A percentile compares a stretch with the other conserved stretches of the same genome.
These are phyloP conservation scores for Chaetomium sp. DNA, from an alignment of 2,329 filamentous ascomycete genomes.

Conservation along the genomic window DNA sequence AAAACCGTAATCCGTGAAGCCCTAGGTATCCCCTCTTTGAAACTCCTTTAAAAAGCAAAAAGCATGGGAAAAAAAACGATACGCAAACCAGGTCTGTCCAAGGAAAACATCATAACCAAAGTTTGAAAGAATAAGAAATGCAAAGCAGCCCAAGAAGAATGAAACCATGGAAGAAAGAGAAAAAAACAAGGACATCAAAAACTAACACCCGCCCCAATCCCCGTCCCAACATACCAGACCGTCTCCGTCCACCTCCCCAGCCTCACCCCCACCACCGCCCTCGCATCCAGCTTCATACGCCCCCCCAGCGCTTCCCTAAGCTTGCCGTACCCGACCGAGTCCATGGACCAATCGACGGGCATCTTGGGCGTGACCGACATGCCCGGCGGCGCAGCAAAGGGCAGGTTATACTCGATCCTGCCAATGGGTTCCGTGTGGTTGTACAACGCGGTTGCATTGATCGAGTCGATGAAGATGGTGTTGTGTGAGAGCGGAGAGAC, in stretches of 20 bases:
- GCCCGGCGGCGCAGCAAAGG: slow-evolving; percentile 73
- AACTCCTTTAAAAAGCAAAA: no score
- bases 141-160: background rate
- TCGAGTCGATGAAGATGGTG: slow-evolving; percentile 67
- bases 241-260: slow-evolving; percentile 69
- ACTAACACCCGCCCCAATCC: slow-evolving; percentile 61
- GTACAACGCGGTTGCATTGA: slow-evolving; percentile 82
- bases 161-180: background rate
- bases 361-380: slow-evolving; percentile 65
- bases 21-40: no score
- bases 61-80: no score
- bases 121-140: no score
- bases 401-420: slow-evolving; percentile 64
- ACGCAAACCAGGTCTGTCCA: no score
- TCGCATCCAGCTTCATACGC: slow-evolving; percentile 67
- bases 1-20: no score
- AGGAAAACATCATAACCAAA: no score
- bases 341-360: slow-evolving; percentile 74
- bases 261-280: slow-evolving; percentile 66
- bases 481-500: slow-evolving; percentile 69
- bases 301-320: slow-evolving; percentile 76
- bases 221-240: slow-evolving; percentile 63
- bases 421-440: slow-evolving; percentile 74
- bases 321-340: slow-evolving; percentile 75
- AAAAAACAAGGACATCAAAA: slow-evolving; percentile 31